These are phyloP conservation scores for Pelargonium fulgidum DNA, from an alignment of 441 rosid genomes.

Conservation along the genomic window DNA sequence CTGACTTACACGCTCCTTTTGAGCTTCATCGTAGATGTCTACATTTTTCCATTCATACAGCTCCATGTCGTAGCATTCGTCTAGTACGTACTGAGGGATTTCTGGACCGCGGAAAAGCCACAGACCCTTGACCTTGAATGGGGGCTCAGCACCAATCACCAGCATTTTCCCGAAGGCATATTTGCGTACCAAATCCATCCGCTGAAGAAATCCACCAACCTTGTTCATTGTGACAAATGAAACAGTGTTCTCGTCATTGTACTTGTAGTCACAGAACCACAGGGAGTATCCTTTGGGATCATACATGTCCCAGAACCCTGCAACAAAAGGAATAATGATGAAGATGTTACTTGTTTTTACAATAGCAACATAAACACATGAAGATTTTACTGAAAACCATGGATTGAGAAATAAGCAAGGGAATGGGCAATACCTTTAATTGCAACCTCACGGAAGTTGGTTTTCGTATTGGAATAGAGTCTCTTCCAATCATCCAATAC, in stretches of 20 bases:
- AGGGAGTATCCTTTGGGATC: constrained; percentile 91
- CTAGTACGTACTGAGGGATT: constrained; percentile 65
- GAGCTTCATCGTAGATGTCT: constrained; percentile 69
- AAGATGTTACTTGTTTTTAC: too few species aligned
- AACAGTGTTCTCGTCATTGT: constrained; percentile 82
- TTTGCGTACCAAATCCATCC: constrained; percentile 90
- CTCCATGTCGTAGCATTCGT: constrained; percentile 95
- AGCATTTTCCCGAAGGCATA: constrained; percentile 92
- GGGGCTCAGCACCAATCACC: constrained; percentile 61
- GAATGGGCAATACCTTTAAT: constrained; percentile 47
- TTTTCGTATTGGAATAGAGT: constrained; percentile 89
- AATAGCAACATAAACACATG: too few species aligned
- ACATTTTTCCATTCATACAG: constrained; percentile 84
- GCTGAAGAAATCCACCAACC: constrained; percentile 83
- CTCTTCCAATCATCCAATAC: constrained; percentile 93
- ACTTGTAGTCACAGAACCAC: constrained; percentile 93
- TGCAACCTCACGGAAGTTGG: constrained; percentile 93
- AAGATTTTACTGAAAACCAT: too few species aligned
- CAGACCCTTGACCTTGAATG: constrained; percentile 78
- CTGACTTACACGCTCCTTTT: constrained; percentile 82
- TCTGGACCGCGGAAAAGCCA: constrained; percentile 92
- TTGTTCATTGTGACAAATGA: constrained; percentile 81
- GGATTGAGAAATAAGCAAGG: too few species aligned
- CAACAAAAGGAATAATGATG: constrained; percentile 4
- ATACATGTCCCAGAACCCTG: constrained; percentile 99